Evolutionary conservation across 176 grass and related monocot species (phyloP).

Genomic region (Urochloa ruziziensis): DNA sequence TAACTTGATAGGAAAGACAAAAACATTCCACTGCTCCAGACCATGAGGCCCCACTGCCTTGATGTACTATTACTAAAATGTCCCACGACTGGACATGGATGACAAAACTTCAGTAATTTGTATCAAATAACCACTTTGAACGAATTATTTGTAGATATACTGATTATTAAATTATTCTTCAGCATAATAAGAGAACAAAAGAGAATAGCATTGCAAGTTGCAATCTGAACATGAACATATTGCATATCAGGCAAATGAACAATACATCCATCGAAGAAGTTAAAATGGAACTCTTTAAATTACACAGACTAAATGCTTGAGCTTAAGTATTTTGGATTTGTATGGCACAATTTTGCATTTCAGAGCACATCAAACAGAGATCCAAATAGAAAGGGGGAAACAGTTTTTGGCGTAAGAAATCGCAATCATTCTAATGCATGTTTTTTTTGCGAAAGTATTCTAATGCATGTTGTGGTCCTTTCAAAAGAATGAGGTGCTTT

Average conservation of each 20-base stretch:
- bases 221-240: neutral
- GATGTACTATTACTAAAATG: neutral
- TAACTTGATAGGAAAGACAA: neutral
- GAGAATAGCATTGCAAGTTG: neutral
- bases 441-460: no score
- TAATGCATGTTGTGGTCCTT: neutral
- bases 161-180: neutral
- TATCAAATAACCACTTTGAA: neutral
- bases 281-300: neutral
- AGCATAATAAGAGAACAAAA: neutral
- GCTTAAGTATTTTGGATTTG: neutral
- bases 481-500: neutral
- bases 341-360: neutral
- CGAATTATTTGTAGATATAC: neutral
- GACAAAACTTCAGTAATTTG: neutral
- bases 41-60: neutral
- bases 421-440: neutral
- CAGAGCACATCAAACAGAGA: neutral
- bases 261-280: neutral
- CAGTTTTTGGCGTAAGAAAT: neutral
- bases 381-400: neutral
- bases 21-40: neutral
- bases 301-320: no score
- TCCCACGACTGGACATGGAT: neutral
- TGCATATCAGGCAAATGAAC: neutral